Conservation (phyloP, 2,329 filamentous ascomycete species). For the Alternaria hordeiaustralica region DNA sequence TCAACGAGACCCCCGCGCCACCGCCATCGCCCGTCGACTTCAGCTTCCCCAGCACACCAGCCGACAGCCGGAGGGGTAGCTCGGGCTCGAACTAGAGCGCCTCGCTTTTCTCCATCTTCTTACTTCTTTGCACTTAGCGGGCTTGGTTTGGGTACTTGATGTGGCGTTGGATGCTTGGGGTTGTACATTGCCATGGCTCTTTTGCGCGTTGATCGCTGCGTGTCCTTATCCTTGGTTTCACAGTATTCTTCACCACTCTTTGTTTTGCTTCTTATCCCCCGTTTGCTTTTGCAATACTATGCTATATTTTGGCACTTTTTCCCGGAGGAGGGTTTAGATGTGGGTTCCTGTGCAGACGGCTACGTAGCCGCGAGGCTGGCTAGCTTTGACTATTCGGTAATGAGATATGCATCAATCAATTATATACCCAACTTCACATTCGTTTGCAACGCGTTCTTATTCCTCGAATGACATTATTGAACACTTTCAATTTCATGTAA, state of each 20-base stretch:
- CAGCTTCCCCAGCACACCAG: constrained; percentile 45
- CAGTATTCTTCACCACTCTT: neutral
- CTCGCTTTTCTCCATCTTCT: constrained; percentile 12
- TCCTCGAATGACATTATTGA: neutral
- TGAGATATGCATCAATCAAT: neutral
- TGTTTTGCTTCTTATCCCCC: neutral
- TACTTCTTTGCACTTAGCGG: constrained; percentile 41
- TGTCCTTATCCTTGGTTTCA: neutral
- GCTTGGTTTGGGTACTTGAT: constrained; percentile 8
- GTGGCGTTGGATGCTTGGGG: neutral
- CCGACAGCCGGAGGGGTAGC: constrained; percentile 13
- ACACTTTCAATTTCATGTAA: neutral
- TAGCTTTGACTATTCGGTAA: neutral
- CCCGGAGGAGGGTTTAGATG: neutral
- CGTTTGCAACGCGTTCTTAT: neutral
- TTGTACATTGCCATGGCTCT: neutral
- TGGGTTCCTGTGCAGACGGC: neutral
- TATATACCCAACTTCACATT: neutral
- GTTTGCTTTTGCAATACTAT: neutral
- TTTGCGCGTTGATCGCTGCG: neutral
- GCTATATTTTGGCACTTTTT: neutral
- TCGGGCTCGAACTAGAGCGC: constrained; percentile 3
- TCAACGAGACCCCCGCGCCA: constrained; percentile 50
- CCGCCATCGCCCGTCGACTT: constrained; percentile 52
- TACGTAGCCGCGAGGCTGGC: neutral